Base-by-base conservation (phyloP, 2,329 filamentous ascomycete genomes). In the Botrytis squamosa region DNA sequence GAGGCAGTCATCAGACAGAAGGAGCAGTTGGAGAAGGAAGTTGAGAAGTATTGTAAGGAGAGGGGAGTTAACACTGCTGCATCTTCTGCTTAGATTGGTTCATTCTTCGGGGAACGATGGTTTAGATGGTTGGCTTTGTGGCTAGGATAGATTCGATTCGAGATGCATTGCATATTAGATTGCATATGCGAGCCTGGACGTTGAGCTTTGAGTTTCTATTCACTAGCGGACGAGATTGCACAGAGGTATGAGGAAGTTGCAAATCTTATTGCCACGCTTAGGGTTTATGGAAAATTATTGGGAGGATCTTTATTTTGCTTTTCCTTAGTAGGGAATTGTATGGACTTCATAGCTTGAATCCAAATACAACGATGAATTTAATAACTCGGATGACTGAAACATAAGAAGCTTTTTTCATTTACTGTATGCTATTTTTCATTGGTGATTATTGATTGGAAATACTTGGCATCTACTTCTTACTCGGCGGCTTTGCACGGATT, bases 41-140 rank as follows among this genome's bases (percentile, higher is more conserved):
- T 94, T 10, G 87, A 87, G 75, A 92, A 91, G 84, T 95, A 93
- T 81, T 93, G 92, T 78, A 84, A 85, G 63, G 91, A 93, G 83
- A 85, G 91, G 75, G 68, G 68, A 9, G 72, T 74, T 14, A 40
- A 69, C 22, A 52, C 62, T 62, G 25, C 36, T 20, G 33, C 22
- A 25, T 25, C 40, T 33, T 65, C 22, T 62, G 33, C 40, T 33
- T 65, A 40, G 22, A 16, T 65, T 40, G 4, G 22, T 20, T 16
- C 10, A 29, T 42, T 8, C 18, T 57, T 42, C 9, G 4, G 6
- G 22, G 66, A 6, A 57, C 2, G 38, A 18, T 6, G 6, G 14
- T n/a, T 25, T 16, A 42, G 49, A 38, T 44, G 25, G 4, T 22
- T 59, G 18, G 36, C 14, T 57, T n/a, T n/a, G 22, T 12, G 64